Evolutionary conservation across 2,329 filamentous ascomycete genomes (phyloP), one percentile per base, ranked within the genome.

Genomic region (Aspergillus texensis): DNA sequence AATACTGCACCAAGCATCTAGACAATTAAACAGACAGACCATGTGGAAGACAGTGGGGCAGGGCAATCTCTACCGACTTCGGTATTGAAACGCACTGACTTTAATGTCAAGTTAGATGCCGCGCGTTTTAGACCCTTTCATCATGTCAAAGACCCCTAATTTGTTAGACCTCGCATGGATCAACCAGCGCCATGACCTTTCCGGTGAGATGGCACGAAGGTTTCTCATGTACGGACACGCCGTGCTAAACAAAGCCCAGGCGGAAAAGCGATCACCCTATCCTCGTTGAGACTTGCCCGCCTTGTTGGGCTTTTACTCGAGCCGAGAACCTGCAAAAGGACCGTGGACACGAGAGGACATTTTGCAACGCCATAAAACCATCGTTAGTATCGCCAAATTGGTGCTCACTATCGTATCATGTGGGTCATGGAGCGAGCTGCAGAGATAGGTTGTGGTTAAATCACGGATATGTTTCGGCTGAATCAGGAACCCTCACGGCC

Each of bases 121-220:
- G 60, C 26, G 34, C 41, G 46, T 60, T 62, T 61, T 46, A 58
- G 62, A 88, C 50, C 50, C 41, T 61, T 62, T 59, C 32, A 57
- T 36, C 30, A 28, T 41, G 34, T 26, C 41, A 36, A 52, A 30
- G n/a, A 24, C n/a, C 39, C 50, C 62, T 62, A 52, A 66, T 69
- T 66, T 60, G 62, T 14, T 61, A 48, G 63, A 21, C 28, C 36
- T 62, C 59, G 62, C 46, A 52, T 68, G 64, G 62, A 65, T 59
- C 62, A 61, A 65, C 66, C 24, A 56, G 52, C 59, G 57, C 66
- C 60, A 61, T 54, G 58, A 58, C 55, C 58, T 56, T 48, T 32
- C 52, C 34, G 55, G 48, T 64, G 59, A 55, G 61, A 66, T 66
- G 64, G 58, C 60, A 63, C 57, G n/a, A 55, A 39, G 32, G 34